Percentiles rank a stretch among this genome's conserved stretches.
These are phyloP conservation scores for Aureobasidium vineae DNA, from an alignment of 2,329 filamentous ascomycete genomes.

Conservation along the genomic window DNA sequence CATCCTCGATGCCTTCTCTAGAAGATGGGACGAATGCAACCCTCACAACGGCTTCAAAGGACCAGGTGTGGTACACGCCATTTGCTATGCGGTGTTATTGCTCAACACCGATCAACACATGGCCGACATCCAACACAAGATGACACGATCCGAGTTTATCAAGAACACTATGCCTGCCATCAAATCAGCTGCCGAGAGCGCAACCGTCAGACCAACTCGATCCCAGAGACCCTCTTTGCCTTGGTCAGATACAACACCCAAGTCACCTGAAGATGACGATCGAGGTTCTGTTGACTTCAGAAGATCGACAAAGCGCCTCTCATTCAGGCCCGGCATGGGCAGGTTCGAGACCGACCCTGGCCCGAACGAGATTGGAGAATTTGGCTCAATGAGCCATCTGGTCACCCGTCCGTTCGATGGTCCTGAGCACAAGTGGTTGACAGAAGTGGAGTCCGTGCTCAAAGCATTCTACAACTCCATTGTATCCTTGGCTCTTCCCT, in stretches of 20 bases:
- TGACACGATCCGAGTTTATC: slow-evolving; percentile 92
- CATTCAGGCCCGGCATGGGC: slow-evolving; percentile 42
- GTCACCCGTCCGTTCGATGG: slow-evolving; percentile 76
- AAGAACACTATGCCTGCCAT: slow-evolving; percentile 96
- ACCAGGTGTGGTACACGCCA: slow-evolving; percentile 89
- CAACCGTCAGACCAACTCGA: slow-evolving; percentile 33
- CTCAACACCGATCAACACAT: slow-evolving; percentile 95
- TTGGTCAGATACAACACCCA: slow-evolving; percentile 35
- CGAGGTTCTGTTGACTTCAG: slow-evolving; percentile 39
- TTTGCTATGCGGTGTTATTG: slow-evolving; percentile 92
- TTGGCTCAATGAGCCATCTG: slow-evolving; percentile 67
- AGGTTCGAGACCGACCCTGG: slow-evolving; percentile 33
- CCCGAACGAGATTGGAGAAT: slow-evolving; percentile 7
- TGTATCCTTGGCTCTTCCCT: slow-evolving; percentile 76
- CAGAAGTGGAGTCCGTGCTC: slow-evolving; percentile 83
- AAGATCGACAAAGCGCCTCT: slow-evolving; percentile 44
- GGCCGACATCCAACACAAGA: slow-evolving; percentile 93
- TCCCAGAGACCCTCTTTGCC: slow-evolving; percentile 34
- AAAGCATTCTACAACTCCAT: slow-evolving; percentile 93
- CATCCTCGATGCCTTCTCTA: slow-evolving; percentile 84
- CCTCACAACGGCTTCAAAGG: slow-evolving; percentile 89
- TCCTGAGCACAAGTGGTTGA: slow-evolving; percentile 76
- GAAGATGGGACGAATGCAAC: slow-evolving; percentile 92
- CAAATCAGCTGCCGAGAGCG: slow-evolving; percentile 60
- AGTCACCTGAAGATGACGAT: slow-evolving; percentile 34